Base-by-base conservation (phyloP, 192 early-diverging fungal genomes). In the Obelidium mucronatum region DNA sequence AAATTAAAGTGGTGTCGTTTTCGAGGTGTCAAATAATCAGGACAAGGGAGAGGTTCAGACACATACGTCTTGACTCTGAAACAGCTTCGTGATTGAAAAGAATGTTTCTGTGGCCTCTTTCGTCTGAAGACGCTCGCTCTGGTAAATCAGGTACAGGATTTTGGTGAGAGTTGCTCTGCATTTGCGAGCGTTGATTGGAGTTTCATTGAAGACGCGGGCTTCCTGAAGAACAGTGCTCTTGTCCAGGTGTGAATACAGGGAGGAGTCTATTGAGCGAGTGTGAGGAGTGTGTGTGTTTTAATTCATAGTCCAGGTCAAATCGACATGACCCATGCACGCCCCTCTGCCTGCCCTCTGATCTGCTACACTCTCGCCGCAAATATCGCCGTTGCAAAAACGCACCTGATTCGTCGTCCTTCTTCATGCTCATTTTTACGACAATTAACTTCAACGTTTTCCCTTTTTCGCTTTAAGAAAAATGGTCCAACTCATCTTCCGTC, bases 51-150 rank as follows among this genome's bases (percentile, higher is more conserved):
- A 76, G 64, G 37, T 67, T 70, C n/a, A 74, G 58, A 60, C 39
- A 67, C 74, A 17, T 85, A 94, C 93, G 81, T 99, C 97, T 79
- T 92, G 93, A 74, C 89, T 91, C 85, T 98, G 96, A 84, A 99
- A 99, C 73, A 99, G 90, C 87, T 96, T 97, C 28, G 96, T 97
- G 69, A 97, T 95, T 77, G 92, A 94, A 79, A 99, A 99, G 81
- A 99, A 99, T 26, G 96, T 88, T 77, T 99, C 93, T 4, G 97
- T 99, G 1, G 97, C 97, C 84, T 98, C 97, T n/a, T 87, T 89
- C n/a, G 94, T 94, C 67, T 88, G 88, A 80, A 98, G 95, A 17
- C 87, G 83, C 81, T 98, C 94, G 3, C 92, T 92, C 71, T 95
- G 90, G 74, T 94, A 95, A 36, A 98, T 87, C 74, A 99, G 86